Evolutionary conservation across 768 basidiomycete species (phyloP).

Genomic region (Hysterangium stoloniferum): DNA sequence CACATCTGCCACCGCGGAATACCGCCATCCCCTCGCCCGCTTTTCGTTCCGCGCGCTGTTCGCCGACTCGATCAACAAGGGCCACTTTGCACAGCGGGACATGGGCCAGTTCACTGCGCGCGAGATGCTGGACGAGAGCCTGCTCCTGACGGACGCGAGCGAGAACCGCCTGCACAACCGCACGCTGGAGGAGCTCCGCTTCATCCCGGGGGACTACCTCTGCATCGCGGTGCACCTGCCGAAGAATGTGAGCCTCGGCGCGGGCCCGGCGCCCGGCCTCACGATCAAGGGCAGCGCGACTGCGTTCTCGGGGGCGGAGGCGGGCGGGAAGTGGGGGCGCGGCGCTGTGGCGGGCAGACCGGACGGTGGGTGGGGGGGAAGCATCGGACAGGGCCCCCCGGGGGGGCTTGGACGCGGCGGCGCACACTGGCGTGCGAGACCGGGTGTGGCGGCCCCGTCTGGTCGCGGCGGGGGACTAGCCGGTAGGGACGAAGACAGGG

Average conservation of each 20-base stretch:
- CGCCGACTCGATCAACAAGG: constrained; percentile 53
- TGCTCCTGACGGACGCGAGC: constrained; percentile 28
- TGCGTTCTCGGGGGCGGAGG: too few relatives aligned
- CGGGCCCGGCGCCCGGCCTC: constrained; percentile 38
- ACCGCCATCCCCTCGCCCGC: constrained; percentile 79
- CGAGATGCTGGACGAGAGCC: constrained; percentile 69
- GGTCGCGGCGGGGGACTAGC: constrained; percentile 18
- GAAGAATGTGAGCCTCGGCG: constrained; percentile 35
- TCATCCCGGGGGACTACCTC: constrained; percentile 12
- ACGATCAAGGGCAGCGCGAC: constrained; percentile 66
- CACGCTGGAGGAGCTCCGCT: constrained; percentile 33
- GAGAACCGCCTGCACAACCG: constrained; percentile 39
- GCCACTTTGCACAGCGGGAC: constrained; percentile 68
- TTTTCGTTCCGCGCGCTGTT: constrained; percentile 72
- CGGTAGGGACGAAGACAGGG: constrained; percentile 22
- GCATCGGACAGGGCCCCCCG: constrained; percentile 70
- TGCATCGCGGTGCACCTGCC: constrained; percentile 29
- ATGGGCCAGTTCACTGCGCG: constrained; percentile 77
- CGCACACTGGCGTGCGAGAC: constrained; percentile 69
- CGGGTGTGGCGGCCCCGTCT: constrained; percentile 23
- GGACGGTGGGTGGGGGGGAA: constrained; percentile 61
- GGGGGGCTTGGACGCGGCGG: constrained; percentile 69
- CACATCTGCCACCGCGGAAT: constrained; percentile 61
- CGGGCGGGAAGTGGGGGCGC: too few relatives aligned
- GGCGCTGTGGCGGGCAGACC: constrained; percentile 26